Evolutionary conservation across 495 filamentous ascomycete species (phyloP), one percentile per base, ranked within the genome.

Genomic region (Penicillium parvum): DNA sequence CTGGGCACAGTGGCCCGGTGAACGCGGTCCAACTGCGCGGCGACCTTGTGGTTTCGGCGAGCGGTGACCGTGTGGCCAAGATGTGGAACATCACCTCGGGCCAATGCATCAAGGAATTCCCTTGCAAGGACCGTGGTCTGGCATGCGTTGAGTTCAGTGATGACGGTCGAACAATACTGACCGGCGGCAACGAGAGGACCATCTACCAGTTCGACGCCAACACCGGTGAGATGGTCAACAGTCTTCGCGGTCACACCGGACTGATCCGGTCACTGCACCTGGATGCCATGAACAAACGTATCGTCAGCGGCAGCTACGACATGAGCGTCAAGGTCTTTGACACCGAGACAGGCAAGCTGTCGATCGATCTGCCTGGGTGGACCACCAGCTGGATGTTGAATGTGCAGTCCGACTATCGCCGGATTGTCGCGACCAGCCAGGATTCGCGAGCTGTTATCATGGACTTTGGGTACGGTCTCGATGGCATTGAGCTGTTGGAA

Each of bases 101-200:
- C 22, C 79, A 80, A 41, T 87, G 84, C 57, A 81, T 96, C 56
- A 88, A 88, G 53, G 88, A 96, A 58, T 95, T 98, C 55, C 56
- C 72, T 7, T 86, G 86, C 41, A 86, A 91, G 58, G 87, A 84
- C 58, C 87, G 90, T 52, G 92, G 94, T 8, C 78, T 98, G 26
- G 92, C 92, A 1, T 96, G 92, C 60, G 87, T 91, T 43, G 92
- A 98, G 61, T 96, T 97, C 62, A 88, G 83, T 37, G 86, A 95
- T 40, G 92, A 98, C 61, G 85, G 84, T 9, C 81, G 83, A 32
- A 88, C 82, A 42, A 89, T 98, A 26, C 81, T 95, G 12, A 89
- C 88, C 4, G 92, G 92, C 27, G 92, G 92, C 17, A 98, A 96
- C 57, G 92, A 96, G 60, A 79, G 85, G 55, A 79, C 88, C 21